Evolutionary conservation across 257 asterid species (phyloP), one percentile per base, ranked within the genome.

Genomic region (Salvia miltiorrhiza): DNA sequence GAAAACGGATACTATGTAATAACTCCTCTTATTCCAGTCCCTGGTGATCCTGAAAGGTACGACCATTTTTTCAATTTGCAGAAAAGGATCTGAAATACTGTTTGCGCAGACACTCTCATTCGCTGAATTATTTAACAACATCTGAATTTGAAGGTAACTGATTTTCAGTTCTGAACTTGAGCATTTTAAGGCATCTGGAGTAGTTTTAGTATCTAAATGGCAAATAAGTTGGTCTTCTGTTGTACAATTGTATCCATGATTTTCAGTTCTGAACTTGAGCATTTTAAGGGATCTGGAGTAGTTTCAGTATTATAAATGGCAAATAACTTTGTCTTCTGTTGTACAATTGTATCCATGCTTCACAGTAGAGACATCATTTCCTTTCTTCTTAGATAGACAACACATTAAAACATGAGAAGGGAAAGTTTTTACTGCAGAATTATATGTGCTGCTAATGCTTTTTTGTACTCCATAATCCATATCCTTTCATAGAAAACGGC

Each of bases 1-100:
- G 97, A 91, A 76, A 94, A 91, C 69, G 99, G 99, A 72, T 94
- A 91, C 84, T 91, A 83, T 59, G 52, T 91, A 37, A 86, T 94
- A 75, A 86, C 92, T 48, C 99, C 97, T 28, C 95, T 91, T 72
- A 40, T 83, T 47, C 95, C 97, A 0, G 62, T 87, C 71, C 86
- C 78, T 55, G 83, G 74, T 59, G 82, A 81, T 64, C 82, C 90
- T 43, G 87, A 83, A 72, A 94, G 96, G 99, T 87, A 73, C 56
- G 63, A 28, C 40, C 69, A 9, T 52, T 9, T n/a, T 19, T 19
- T 28, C 16, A 14, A 21, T 67, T 16, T 63, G 47, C 58, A 5
- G 33, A 10, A 40, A 56, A n/a, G n/a, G 20, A 23, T 13, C 49
- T 50, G 32, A 5, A 5, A 26, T 28, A 26, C 28, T 32, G 55